Percentiles rank a stretch among this genome's conserved stretches.
phyloP scores from a whole-genome alignment of 768 basidiomycete species.

The Clathrus columnatus region DNA sequence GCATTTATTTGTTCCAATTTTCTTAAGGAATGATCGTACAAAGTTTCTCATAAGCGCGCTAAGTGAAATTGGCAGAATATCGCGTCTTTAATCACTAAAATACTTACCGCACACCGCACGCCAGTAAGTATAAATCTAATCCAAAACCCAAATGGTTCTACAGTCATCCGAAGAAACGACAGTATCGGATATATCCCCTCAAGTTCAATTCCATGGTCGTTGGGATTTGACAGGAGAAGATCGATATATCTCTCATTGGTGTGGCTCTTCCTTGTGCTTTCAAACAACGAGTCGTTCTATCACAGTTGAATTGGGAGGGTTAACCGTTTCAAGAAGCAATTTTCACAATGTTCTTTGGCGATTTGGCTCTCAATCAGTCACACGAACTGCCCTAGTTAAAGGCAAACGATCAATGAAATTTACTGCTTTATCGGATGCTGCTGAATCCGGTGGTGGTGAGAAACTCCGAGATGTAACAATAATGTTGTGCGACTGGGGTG shows the following conservation, averaged over 20 bases:
- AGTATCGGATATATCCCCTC: not conserved
- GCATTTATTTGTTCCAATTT: too few relatives aligned
- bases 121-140: too few relatives aligned
- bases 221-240: not conserved
- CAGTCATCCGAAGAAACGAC: not conserved
- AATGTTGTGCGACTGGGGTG: not conserved
- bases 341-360: slow-evolving; percentile 1
- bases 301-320: not conserved
- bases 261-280: not conserved
- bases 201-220: not conserved
- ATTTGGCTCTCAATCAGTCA: not conserved
- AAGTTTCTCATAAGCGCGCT: too few relatives aligned
- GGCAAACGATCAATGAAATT: not conserved
- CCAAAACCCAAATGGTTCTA: not conserved
- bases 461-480: not conserved
- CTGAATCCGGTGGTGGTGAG: not conserved
- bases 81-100: not conserved
- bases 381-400: not conserved
- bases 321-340: not conserved
- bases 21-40: too few relatives aligned
- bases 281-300: not conserved
- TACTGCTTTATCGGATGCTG: not conserved
- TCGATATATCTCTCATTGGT: slow-evolving; percentile 1
- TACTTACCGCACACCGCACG: not conserved
- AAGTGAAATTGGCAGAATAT: not conserved